Evolutionary conservation across 176 grass and related monocot genomes (phyloP).

Genomic region (Carex cristatella): DNA sequence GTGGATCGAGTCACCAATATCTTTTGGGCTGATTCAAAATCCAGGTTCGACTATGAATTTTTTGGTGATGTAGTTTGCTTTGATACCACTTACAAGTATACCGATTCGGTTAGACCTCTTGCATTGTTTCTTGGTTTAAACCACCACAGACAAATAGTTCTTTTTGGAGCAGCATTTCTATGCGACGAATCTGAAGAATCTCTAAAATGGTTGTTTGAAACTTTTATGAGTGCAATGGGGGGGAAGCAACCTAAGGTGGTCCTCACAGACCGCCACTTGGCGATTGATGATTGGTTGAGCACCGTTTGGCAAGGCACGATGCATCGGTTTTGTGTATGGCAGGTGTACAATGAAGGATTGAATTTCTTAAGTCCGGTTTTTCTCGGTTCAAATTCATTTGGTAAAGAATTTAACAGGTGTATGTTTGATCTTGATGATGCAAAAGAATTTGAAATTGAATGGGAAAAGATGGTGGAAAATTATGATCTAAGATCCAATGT

Average conservation of each 20-base stretch:
- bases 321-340: slow-evolving; percentile 30
- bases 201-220: slow-evolving; percentile 43
- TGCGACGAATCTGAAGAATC: slow-evolving; percentile 38
- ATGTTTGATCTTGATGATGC: slow-evolving; percentile 36
- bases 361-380: slow-evolving; percentile 35
- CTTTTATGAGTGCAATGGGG: slow-evolving; percentile 34
- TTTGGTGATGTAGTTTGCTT: slow-evolving; percentile 44
- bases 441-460: slow-evolving; percentile 33
- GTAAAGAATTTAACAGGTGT: slow-evolving; percentile 29
- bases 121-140: slow-evolving; percentile 34
- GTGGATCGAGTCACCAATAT: slow-evolving; percentile 34
- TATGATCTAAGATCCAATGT: slow-evolving; percentile 34
- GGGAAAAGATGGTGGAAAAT: slow-evolving; percentile 33
- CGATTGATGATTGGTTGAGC: slow-evolving; percentile 24
- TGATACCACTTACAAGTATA: slow-evolving; percentile 38
- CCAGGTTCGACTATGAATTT: slow-evolving; percentile 30
- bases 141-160: slow-evolving; percentile 41
- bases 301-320: slow-evolving; percentile 18
- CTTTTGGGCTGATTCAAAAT: slow-evolving; percentile 43
- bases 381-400: slow-evolving; percentile 37
- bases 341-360: slow-evolving; percentile 37
- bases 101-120: slow-evolving; percentile 30
- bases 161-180: slow-evolving; percentile 39
- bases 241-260: slow-evolving; percentile 30
- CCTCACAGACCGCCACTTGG: slow-evolving; percentile 28